A percentile compares a stretch with the other conserved stretches of the same genome.
phyloP scores from a whole-genome alignment of 345 rosid species.

The Raphanus raphanistrum region DNA sequence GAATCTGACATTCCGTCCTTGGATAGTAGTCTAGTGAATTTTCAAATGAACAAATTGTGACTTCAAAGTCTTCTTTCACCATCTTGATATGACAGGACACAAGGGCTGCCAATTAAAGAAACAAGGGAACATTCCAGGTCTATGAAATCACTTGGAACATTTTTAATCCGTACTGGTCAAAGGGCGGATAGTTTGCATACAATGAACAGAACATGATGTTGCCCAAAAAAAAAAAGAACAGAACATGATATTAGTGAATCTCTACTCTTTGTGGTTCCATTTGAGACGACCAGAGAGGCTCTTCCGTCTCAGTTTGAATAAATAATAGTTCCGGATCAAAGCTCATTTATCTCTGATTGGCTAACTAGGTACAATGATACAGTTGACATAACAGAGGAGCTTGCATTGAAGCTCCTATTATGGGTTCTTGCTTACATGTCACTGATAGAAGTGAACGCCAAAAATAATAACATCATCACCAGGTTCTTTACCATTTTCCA shows the following conservation, averaged over 20 bases:
- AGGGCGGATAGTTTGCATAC: neutral
- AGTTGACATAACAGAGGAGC: constrained; percentile 41
- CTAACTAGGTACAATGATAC: constrained; percentile 38
- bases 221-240: too few relatives aligned
- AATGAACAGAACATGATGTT: neutral
- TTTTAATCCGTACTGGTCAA: neutral
- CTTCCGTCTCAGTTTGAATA: neutral
- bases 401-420: constrained; percentile 35
- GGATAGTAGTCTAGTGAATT: constrained; percentile 1
- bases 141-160: neutral
- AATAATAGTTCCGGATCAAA: neutral
- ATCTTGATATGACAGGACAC: constrained; percentile 49
- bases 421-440: constrained; percentile 20
- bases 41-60: neutral
- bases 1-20: constrained; percentile 29
- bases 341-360: constrained; percentile 19
- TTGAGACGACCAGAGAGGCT: neutral
- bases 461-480: neutral
- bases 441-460: neutral
- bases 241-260: neutral
- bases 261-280: neutral
- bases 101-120: constrained; percentile 36
- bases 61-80: constrained; percentile 1
- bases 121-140: constrained; percentile 40
- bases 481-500: constrained; percentile 11